Base-by-base conservation (phyloP, 495 filamentous ascomycete genomes). In the Aspergillus cristatus region DNA sequence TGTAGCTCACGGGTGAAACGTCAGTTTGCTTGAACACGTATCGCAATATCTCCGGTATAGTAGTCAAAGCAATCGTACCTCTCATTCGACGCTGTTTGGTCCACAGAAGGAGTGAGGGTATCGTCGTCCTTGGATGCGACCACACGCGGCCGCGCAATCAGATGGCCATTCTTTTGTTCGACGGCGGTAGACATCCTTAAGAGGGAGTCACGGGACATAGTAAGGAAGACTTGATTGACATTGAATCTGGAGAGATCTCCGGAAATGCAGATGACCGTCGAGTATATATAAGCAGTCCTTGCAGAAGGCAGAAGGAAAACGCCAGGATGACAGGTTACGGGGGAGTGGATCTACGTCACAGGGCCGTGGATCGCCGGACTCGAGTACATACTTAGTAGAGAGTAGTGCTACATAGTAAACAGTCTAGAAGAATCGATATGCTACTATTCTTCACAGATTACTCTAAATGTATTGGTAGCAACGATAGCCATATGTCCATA, bases 121-220 rank as follows among this genome's bases (percentile, higher is more conserved):
- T 35, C 28, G 22, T 57, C 57, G 7, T 55, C 53, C 3, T 55
- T 50, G 15, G 44, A 37, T 34, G 51, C 43, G 38, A 53, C 34
- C 17, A 57, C 49, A 35, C 60, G 63, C 39, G 60, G 53, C 41
- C 63, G 62, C 34, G 60, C 32, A 17, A 34, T 38, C 22, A 50
- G 41, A 15, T 51, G 48, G 28, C 43, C 62, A 50, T 60, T 43
- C 5, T 24, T 29, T 16, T 52, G 51, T 11, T 50, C 43, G 35
- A 63, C 42, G 42, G 60, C 54, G 34, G 48, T 54, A 29, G 62
- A 66, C 62, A 66, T 66, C 31, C 41, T 54, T 34, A 11, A 10
- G 16, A 30, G 20, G 40, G 35, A 41, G 37, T 34, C 24, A 48
- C 43, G 42, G 43, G 36, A 18, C 32, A 22, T 12, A 43, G 16